Conservation (phyloP, 2,329 filamentous ascomycete species). For the Aspergillus chevalieri region DNA sequence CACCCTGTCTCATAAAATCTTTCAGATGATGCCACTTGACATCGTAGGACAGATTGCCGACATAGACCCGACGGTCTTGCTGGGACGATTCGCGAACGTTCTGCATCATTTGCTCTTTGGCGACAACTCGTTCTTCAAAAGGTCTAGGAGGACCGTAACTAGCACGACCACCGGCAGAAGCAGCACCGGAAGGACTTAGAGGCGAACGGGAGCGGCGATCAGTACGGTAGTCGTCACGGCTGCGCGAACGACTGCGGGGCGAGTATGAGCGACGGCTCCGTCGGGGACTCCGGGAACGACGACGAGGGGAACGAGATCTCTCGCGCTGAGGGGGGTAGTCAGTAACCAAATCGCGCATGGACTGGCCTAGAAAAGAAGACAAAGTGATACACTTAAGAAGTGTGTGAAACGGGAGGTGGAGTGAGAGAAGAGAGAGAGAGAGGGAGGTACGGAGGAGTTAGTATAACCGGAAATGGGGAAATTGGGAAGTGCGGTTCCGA, state of each 20-base stretch:
- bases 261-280: conserved; percentile 72
- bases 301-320: conserved; percentile 60
- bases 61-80: conserved; percentile 98
- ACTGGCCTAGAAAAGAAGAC: conserved; percentile 15
- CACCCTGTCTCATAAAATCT: conserved; percentile 99
- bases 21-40: conserved; percentile 99
- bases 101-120: conserved; percentile 94
- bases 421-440: conserved; percentile 2
- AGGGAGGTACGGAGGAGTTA: conserved; percentile 3
- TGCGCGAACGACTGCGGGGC: conserved; percentile 70
- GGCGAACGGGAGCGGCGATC: conserved; percentile 77
- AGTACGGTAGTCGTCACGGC: conserved; percentile 69
- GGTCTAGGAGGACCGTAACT: conserved; percentile 60
- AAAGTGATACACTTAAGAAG: not conserved
- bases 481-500: conserved; percentile 2
- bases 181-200: conserved; percentile 73
- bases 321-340: conserved; percentile 60
- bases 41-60: conserved; percentile 97
- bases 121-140: conserved; percentile 74
- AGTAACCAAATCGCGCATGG: conserved; percentile 24
- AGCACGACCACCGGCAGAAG: conserved; percentile 55
- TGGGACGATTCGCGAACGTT: conserved; percentile 90
- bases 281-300: conserved; percentile 75
- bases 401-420: not conserved
- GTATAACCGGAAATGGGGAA: not conserved